Evolutionary conservation across 257 asterid species (phyloP), one percentile per base, ranked within the genome.

Genomic region (Haberlea rhodopensis): DNA sequence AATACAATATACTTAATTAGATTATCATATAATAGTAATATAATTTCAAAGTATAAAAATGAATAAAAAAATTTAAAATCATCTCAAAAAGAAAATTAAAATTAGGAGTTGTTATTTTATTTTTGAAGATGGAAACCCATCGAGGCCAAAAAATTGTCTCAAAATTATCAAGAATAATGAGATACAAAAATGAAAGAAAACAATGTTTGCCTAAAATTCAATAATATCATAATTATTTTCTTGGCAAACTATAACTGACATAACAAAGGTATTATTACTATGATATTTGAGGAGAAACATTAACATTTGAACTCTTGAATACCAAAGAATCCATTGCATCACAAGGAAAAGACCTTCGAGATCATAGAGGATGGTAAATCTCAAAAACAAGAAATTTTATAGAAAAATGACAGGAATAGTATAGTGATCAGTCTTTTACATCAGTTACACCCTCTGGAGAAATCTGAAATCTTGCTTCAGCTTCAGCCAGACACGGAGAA

Each of bases 401-500:
- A 31, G 8, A 34, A 51, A 48, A 51, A 60, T 18, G 6, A 5
- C 6, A 16, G 20, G 27, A 31, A 32, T 5, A 26, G 1, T 25
- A 55, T 29, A n/a, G 15, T 28, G 21, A 54, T 78, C 79, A 89
- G 66, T 92, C 97, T 78, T 92, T 92, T 18, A 75, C 91, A 81
- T 92, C 96, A 8, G 87, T 73, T 25, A 92, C 96, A 20, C 97
- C 97, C 52, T 89, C 98, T 6, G 78, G 60, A 40, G 95, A 75
- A 29, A 92, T 87, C 69, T 81, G 96, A 87, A 92, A 89, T 66
- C 99, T 84, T 45, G 97, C 99, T 76, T 92, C 97, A 62, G 96
- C 96, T 80, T 92, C 99, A 23, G 97, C 86, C 67, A 92, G 73
- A 72, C 99, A 92, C 1, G 97, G 97, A 27, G 96, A 92, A 53